These are phyloP conservation scores for Boletus edulis DNA, from an alignment of 768 basidiomycete genomes.

Conservation along the genomic window DNA sequence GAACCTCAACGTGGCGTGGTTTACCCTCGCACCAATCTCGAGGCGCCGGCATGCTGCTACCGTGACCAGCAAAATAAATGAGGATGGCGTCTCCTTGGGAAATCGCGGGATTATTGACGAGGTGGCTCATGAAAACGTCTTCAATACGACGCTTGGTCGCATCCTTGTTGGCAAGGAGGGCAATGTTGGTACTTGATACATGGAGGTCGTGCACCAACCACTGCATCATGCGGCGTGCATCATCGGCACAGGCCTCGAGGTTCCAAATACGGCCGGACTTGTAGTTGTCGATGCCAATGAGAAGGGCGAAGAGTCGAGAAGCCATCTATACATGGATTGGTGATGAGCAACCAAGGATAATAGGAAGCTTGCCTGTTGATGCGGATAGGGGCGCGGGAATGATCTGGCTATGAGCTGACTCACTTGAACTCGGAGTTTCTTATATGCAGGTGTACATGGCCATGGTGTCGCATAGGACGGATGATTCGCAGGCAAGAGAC, in stretches of 20 bases:
- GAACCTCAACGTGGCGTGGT: slow-evolving; percentile 47
- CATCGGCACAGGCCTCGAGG: slow-evolving; percentile 61
- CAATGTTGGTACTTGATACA: slow-evolving; percentile 58
- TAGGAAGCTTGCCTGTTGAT: slow-evolving; percentile 9
- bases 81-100: slow-evolving; percentile 61
- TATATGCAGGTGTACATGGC: slow-evolving; percentile 18
- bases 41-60: slow-evolving; percentile 56
- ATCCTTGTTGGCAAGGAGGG: slow-evolving; percentile 52
- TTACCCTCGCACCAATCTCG: slow-evolving; percentile 54
- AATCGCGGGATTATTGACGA: slow-evolving; percentile 60
- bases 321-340: slow-evolving; percentile 33
- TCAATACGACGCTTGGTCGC: slow-evolving; percentile 65
- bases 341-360: neutral
- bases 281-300: slow-evolving; percentile 70
- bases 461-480: slow-evolving; percentile 1
- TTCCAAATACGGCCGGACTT: slow-evolving; percentile 65
- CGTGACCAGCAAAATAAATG: slow-evolving; percentile 75
- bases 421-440: neutral
- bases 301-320: slow-evolving; percentile 57
- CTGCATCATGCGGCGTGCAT: slow-evolving; percentile 54
- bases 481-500: neutral
- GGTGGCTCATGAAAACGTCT: slow-evolving; percentile 56
- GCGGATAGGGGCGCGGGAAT: neutral
- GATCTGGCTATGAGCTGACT: slow-evolving; percentile 9
- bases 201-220: slow-evolving; percentile 57